Base-by-base conservation (phyloP, 257 asterid genomes). In the Solanum arcanum region DNA sequence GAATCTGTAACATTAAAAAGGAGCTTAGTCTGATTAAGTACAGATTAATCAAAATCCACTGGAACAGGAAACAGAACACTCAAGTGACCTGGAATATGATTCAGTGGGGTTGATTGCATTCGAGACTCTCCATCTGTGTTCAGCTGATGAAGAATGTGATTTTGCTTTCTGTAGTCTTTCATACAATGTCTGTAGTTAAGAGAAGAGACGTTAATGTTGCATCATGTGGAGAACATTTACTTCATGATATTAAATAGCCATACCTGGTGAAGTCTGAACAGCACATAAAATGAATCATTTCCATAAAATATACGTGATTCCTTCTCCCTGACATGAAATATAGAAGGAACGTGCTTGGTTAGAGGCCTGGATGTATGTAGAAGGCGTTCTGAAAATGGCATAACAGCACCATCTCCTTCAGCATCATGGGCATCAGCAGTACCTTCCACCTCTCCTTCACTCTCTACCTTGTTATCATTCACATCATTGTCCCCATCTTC, bases 221-320 rank as follows among this genome's bases (percentile, higher is more conserved):
- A 74, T 72, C 70, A 86, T 25, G 60, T 16, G 29, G 33, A 49
- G 84, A 68, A 72, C 4, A 14, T 73, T 7, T 52, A 60, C 27
- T 47, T 52, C n/a, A 46, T 6, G 56, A 86, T 56, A 14, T 60
- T 72, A 42, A 86, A 41, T 72, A 80, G 73, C 86, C 89, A 89
- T 88, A 95, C 99, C 90, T 94, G 94, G 91, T 97, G 98, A 90
- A 95, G 98, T 94, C 97, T 92, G 89, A 94, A 94, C 85, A 97
- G 94, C 88, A 94, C 89, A 90, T 97, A 97, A 92, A 95, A 92
- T 74, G 98, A 93, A 90, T 94, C 95, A 49, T 93, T 97, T 89
- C 98, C 99, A 75, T 94, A 97, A 88, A 95, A 94, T 84, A 95
- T 88, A 74, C 81, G 89, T 73, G 90, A 88, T 64, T 87, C 90